Evolutionary conservation across 1,284 basidiomycete genomes (phyloP).

Genomic region (Cryptococcus sp.): DNA sequence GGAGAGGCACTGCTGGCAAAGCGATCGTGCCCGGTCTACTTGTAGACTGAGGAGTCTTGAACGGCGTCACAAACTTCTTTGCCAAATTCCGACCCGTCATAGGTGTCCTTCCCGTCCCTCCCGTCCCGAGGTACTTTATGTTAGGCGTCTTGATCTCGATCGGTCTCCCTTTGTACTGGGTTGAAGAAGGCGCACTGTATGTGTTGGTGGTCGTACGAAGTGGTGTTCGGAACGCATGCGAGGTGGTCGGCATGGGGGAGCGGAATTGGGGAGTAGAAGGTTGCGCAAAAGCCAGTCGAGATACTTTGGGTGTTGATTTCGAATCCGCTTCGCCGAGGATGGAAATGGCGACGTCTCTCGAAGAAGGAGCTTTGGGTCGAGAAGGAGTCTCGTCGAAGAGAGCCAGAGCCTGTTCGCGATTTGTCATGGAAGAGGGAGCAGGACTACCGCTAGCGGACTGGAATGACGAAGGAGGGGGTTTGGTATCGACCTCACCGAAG

Average conservation of each 20-base stretch:
- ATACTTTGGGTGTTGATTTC: no score
- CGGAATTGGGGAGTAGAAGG: neutral
- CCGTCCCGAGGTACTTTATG: slow-evolving; percentile 35
- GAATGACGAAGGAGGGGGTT: neutral
- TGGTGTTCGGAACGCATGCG: slow-evolving; percentile 4
- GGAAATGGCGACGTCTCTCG: neutral
- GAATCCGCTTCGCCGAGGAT: neutral
- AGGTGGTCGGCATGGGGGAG: neutral
- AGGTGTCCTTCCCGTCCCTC: slow-evolving; percentile 35
- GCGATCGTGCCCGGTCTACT: neutral
- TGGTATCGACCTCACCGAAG: slow-evolving; percentile 11
- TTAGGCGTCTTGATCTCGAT: slow-evolving; percentile 27
- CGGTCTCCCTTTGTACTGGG: slow-evolving; percentile 13
- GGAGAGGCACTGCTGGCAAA: neutral
- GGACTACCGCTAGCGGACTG: neutral
- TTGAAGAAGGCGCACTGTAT: slow-evolving; percentile 3
- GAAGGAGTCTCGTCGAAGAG: no score
- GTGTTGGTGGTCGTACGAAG: slow-evolving; percentile 8
- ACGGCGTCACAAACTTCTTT: slow-evolving; percentile 40
- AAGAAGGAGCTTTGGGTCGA: neutral
- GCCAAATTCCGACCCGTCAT: slow-evolving; percentile 7
- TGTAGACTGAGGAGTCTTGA: slow-evolving; percentile 22
- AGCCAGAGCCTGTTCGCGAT: neutral
- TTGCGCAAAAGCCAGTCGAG: neutral
- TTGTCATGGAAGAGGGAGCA: neutral